Conservation (phyloP, 225 moss, liverwort and hornwort genomes). For the Thuidium tamariscinum region DNA sequence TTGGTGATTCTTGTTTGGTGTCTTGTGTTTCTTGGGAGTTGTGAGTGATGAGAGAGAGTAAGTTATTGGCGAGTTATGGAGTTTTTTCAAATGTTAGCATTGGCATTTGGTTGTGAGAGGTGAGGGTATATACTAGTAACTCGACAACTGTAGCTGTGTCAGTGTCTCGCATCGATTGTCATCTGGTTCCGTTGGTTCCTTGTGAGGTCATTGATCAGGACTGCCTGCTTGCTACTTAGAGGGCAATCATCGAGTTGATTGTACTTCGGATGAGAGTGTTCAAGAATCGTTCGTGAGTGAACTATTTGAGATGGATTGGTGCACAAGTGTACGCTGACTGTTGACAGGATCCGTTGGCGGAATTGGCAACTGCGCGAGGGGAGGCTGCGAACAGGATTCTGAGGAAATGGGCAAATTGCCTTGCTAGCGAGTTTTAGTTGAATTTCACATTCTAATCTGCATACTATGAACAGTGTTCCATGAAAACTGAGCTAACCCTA, state of each 20-base stretch:
- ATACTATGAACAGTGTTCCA: neutral
- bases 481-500: neutral
- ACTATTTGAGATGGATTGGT: too few species aligned
- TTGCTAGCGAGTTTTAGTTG: neutral
- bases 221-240: too few species aligned
- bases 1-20: neutral
- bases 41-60: neutral
- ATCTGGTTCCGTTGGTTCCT: neutral
- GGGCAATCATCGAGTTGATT: too few species aligned
- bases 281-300: too few species aligned
- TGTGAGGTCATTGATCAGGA: neutral
- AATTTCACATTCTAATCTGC: neutral
- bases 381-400: neutral
- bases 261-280: too few species aligned
- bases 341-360: too few species aligned
- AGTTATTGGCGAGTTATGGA: neutral
- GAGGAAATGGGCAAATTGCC: neutral
- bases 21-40: neutral
- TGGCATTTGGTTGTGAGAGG: neutral
- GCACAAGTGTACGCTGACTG: too few species aligned
- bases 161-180: too few species aligned
- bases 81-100: neutral
- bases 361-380: too few species aligned
- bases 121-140: neutral
- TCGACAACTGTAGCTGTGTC: neutral